Percentiles rank a stretch among this genome's conserved stretches.
Conservation (phyloP, 2,329 filamentous ascomycete species). For the Penicillium sp. region DNA sequence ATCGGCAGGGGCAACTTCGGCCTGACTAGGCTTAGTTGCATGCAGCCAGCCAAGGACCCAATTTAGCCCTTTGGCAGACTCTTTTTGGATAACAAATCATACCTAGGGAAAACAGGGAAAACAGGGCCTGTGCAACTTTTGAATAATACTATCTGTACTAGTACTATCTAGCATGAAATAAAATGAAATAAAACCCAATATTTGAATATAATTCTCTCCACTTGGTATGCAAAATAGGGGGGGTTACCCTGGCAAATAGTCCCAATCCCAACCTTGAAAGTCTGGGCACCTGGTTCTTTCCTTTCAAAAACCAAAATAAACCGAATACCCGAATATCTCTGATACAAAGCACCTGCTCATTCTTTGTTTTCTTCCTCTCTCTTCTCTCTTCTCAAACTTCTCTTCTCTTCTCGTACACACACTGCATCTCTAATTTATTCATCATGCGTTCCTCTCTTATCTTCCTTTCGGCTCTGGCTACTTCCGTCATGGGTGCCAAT, state of each 20-base stretch:
- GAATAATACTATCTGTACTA: neutral
- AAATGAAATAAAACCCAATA: neutral
- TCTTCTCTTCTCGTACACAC: neutral
- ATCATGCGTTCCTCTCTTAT: slow-evolving; percentile 51
- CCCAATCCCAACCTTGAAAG: no score
- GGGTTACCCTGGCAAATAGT: slow-evolving; percentile 5
- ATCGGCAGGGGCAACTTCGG: slow-evolving; percentile 3
- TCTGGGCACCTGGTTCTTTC: neutral
- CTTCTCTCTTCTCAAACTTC: neutral
- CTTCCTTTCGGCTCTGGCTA: slow-evolving; percentile 47
- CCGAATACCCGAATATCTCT: neutral
- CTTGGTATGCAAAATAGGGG: slow-evolving; percentile 4
- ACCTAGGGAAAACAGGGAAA: neutral
- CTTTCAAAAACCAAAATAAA: neutral
- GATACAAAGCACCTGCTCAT: slow-evolving; percentile 5
- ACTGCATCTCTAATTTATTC: slow-evolving; percentile 11
- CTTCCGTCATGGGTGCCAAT: slow-evolving; percentile 38
- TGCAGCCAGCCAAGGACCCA: slow-evolving; percentile 8
- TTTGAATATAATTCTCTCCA: neutral
- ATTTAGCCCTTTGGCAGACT: slow-evolving; percentile 1
- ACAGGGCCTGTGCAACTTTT: neutral
- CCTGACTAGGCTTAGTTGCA: slow-evolving; percentile 8
- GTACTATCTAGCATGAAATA: neutral
- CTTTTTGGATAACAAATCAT: neutral
- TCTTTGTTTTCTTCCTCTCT: slow-evolving; percentile 1